These are phyloP conservation scores for Salix udensis DNA, from an alignment of 345 rosid genomes.

Conservation along the genomic window DNA sequence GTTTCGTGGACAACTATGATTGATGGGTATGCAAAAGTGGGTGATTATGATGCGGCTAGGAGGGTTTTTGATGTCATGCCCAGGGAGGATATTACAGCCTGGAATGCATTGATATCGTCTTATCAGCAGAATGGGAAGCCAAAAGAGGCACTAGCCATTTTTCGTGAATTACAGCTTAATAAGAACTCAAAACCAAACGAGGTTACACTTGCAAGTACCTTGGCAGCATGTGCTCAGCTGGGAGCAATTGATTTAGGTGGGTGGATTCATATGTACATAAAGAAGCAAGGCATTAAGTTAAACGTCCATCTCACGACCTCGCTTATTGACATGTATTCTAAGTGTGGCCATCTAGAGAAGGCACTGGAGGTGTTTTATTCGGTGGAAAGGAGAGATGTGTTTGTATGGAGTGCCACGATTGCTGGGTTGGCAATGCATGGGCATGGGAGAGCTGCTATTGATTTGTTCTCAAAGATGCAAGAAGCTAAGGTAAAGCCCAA, in stretches of 20 bases:
- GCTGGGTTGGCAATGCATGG: slow-evolving; percentile 77
- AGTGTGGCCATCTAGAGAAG: slow-evolving; percentile 67
- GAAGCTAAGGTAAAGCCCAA: slow-evolving; percentile 54
- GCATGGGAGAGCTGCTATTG: slow-evolving; percentile 47
- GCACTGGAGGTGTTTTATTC: slow-evolving; percentile 57
- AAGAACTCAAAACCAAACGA: slow-evolving; percentile 44
- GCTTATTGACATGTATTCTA: slow-evolving; percentile 75
- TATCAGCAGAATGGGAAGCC: slow-evolving; percentile 64
- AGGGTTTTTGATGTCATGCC: slow-evolving; percentile 52
- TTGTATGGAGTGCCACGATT: slow-evolving; percentile 76
- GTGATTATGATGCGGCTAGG: slow-evolving; percentile 47
- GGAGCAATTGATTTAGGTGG: slow-evolving; percentile 58
- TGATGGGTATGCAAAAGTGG: slow-evolving; percentile 62
- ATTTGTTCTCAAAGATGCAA: slow-evolving; percentile 54
- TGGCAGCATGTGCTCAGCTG: slow-evolving; percentile 66
- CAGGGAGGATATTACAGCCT: slow-evolving; percentile 46
- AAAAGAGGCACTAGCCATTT: slow-evolving; percentile 54
- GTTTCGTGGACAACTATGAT: slow-evolving; percentile 74
- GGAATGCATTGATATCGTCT: slow-evolving; percentile 69
- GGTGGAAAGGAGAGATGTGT: slow-evolving; percentile 50
- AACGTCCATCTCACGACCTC: slow-evolving; percentile 56
- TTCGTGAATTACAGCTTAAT: slow-evolving; percentile 49
- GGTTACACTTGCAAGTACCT: slow-evolving; percentile 52
- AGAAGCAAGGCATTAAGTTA: slow-evolving; percentile 44
- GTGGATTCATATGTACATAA: slow-evolving; percentile 49